Evolutionary conservation across 192 early-diverging fungal species (phyloP), one percentile per base, ranked within the genome.

Genomic region (Mortierella antarctica): DNA sequence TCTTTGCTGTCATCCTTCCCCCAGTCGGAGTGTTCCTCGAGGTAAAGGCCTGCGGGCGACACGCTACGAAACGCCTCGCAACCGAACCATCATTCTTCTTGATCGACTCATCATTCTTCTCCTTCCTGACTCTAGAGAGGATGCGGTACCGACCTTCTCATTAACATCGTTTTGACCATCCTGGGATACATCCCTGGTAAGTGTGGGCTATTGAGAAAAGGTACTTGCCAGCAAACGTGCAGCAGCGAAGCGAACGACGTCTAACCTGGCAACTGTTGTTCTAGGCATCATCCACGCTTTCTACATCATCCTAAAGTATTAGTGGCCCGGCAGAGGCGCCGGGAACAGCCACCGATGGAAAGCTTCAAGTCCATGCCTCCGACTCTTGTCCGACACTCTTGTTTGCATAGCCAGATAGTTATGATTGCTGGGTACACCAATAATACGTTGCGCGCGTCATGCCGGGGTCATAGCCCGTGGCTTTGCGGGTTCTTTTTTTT

Each of bases 141-240:
- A 46, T 88, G 84, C 76, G 67, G 68, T 14, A 46, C 23, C 31
- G 92, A 92, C 56, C 71, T 93, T 12, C 67, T 88, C 31, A 91
- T 95, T 68, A 94, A 94, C 84, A 85, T 94, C 64, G 44, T 80
- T 14, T 84, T 95, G 77, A 93, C 93, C 0, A 65, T 88, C 61
- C 84, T 95, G 41, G 92, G 92, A 21, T 91, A 69, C 63, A 74
- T 94, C 44, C 92, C 92, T 1, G 93, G 92, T 70, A 85, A 84
- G 74, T 54, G 46, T 39, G 53, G 7, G 4, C 47, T 56, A 1
- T 49, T 42, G 18, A 20, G 42, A 6, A 7, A 63, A 1, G 1
- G 18, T 14, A 8, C 56, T 58, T 58, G 46, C 58, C 56, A 31
- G 18, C 54, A 39, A 18, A 21, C 7, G 7, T 49, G 17, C 20